A percentile compares a stretch with the other conserved stretches of the same genome.
These are phyloP conservation scores for Waltergamsia citrina DNA, from an alignment of 2,329 filamentous ascomycete species.

Conservation along the genomic window DNA sequence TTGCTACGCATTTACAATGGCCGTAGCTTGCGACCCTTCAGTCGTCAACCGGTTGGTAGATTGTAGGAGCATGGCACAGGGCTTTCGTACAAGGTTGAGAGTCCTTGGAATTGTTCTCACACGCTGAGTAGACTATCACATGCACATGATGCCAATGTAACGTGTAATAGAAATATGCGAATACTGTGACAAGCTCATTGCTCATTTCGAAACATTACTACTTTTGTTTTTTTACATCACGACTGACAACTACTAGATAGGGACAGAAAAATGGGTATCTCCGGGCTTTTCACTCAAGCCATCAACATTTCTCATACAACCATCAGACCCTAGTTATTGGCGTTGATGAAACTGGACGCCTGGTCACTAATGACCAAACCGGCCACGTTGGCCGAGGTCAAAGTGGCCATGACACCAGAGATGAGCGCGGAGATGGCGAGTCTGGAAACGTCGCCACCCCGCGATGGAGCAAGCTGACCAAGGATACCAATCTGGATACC, in stretches of 20 bases:
- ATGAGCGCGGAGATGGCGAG: conserved; percentile 70
- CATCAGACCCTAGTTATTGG: background rate
- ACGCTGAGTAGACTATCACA: no score
- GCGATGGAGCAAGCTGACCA: conserved; percentile 66
- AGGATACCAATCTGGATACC: conserved; percentile 87
- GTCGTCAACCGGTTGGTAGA: no score
- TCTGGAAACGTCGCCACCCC: conserved; percentile 64
- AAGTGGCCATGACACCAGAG: conserved; percentile 68
- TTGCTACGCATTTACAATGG: no score
- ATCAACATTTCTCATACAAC: background rate
- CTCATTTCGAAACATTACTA: background rate
- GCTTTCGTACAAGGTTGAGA: no score
- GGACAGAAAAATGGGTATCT: background rate
- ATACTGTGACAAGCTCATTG: background rate
- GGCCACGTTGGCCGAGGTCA: conserved; percentile 70
- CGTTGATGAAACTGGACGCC: conserved; percentile 1
- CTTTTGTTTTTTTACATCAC: background rate
- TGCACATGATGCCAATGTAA: no score
- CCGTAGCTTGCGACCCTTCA: no score
- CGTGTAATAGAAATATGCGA: no score
- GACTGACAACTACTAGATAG: background rate
- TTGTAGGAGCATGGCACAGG: no score
- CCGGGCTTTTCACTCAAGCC: no score
- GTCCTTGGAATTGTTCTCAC: no score
- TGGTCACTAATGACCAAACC: conserved; percentile 60